These are phyloP conservation scores for Hydnum rufescens DNA, from an alignment of 768 basidiomycete genomes.

Conservation along the genomic window DNA sequence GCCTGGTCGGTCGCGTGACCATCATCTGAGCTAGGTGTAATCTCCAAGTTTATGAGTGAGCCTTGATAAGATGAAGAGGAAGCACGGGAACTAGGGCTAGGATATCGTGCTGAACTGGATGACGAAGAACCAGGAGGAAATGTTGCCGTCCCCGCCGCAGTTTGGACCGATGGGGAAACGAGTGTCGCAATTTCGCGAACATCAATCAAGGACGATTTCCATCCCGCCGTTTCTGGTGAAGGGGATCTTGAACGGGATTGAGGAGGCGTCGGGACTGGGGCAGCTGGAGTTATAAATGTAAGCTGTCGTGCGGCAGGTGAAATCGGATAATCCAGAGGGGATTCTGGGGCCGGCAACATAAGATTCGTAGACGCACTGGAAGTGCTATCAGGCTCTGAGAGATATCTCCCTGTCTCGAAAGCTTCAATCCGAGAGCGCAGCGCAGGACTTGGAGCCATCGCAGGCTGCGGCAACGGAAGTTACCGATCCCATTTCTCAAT, in stretches of 20 bases:
- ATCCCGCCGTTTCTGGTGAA: background rate
- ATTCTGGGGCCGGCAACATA: background rate
- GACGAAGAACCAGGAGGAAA: background rate
- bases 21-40: too few relatives aligned
- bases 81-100: background rate
- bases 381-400: background rate
- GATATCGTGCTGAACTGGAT: background rate
- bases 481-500: background rate
- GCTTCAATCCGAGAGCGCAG: constrained; percentile 1
- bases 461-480: background rate
- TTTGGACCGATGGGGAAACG: background rate
- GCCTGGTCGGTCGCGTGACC: too few relatives aligned
- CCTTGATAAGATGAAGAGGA: too few relatives aligned
- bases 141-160: background rate
- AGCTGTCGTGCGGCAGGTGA: background rate
- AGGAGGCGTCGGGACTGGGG: background rate
- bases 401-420: background rate
- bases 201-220: background rate
- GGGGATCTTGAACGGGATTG: background rate
- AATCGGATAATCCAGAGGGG: background rate
- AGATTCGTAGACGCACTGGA: background rate
- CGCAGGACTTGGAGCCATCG: background rate
- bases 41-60: too few relatives aligned
- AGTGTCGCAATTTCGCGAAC: background rate
- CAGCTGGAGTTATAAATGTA: background rate